These are phyloP conservation scores for Epichloe scottii DNA, from an alignment of 2,329 filamentous ascomycete species.

Conservation along the genomic window DNA sequence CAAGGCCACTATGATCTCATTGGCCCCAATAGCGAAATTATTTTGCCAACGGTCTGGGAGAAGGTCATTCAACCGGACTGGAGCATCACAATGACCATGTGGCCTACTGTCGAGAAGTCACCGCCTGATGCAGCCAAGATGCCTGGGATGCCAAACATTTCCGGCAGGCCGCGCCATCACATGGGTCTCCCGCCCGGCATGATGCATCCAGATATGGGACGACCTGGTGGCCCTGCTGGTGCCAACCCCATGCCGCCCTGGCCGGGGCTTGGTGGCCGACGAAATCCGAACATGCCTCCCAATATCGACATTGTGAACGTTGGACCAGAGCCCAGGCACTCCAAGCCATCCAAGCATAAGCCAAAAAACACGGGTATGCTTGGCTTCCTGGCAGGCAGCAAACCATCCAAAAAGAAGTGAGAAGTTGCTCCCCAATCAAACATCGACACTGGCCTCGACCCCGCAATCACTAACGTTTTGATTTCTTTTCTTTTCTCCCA, in stretches of 20 bases:
- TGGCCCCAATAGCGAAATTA: slow-evolving; percentile 70
- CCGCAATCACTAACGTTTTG: not conserved
- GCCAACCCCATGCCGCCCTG: slow-evolving; percentile 6
- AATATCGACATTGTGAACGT: slow-evolving; percentile 11
- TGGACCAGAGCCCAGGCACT: slow-evolving; percentile 2
- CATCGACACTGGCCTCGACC: not conserved
- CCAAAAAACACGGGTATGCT: slow-evolving; percentile 10
- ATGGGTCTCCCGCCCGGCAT: slow-evolving; percentile 4
- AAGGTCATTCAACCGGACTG: slow-evolving; percentile 64
- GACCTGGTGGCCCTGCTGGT: slow-evolving; percentile 4
- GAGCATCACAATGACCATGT: slow-evolving; percentile 44
- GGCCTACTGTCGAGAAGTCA: slow-evolving; percentile 38
- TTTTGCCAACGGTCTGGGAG: slow-evolving; percentile 68
- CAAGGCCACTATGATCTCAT: slow-evolving; percentile 71
- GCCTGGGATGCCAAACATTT: slow-evolving; percentile 3
- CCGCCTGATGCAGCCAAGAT: not conserved
- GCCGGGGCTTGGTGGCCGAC: slow-evolving; percentile 3
- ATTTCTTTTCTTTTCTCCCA: not conserved
- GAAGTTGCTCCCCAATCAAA: not conserved
- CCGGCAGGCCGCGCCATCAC: slow-evolving; percentile 3
- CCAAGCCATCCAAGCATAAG: slow-evolving; percentile 8
- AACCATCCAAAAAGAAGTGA: slow-evolving; percentile 13
- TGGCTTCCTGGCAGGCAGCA: slow-evolving; percentile 11
- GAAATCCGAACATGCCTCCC: not conserved
- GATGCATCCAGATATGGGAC: not conserved